Percentiles rank a stretch among this genome's conserved stretches.
These are phyloP conservation scores for Pontederia paniculata DNA, from an alignment of 176 grass and related monocot genomes.

Conservation along the genomic window DNA sequence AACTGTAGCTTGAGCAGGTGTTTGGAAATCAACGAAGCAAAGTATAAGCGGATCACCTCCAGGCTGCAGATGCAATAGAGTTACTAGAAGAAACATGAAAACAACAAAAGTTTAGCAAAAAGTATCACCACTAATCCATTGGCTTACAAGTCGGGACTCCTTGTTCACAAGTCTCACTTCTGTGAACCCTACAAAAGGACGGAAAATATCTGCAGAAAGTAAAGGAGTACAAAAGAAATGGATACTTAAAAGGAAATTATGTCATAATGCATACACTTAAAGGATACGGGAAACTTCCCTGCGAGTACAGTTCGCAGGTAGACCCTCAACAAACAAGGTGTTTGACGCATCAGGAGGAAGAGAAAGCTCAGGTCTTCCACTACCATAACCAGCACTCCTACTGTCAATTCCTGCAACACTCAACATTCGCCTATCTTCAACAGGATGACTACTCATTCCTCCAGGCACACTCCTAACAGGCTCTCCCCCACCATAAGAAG, in stretches of 20 bases:
- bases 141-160: constrained; percentile 85
- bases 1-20: constrained; percentile 36
- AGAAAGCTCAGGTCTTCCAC: constrained; percentile 49
- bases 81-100: constrained; percentile 8
- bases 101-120: constrained; percentile 11
- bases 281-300: constrained; percentile 78
- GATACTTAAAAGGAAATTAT: neutral
- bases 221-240: constrained; percentile 18
- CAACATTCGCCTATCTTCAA: constrained; percentile 63
- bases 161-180: constrained; percentile 61
- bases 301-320: constrained; percentile 39
- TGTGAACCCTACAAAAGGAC: constrained; percentile 49
- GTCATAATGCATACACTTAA: constrained; percentile 5
- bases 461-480: constrained; percentile 42
- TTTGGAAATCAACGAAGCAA: constrained; percentile 57
- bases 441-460: constrained; percentile 51
- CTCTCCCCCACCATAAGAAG: constrained; percentile 48
- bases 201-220: constrained; percentile 60
- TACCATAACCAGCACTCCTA: constrained; percentile 47
- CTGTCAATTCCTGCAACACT: constrained; percentile 42
- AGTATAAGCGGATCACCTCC: constrained; percentile 72
- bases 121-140: neutral
- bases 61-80: constrained; percentile 43
- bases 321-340: constrained; percentile 54
- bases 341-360: constrained; percentile 84